Evolutionary conservation across 345 rosid species (phyloP), one percentile per base, ranked within the genome.

Genomic region (Acer negundo): DNA sequence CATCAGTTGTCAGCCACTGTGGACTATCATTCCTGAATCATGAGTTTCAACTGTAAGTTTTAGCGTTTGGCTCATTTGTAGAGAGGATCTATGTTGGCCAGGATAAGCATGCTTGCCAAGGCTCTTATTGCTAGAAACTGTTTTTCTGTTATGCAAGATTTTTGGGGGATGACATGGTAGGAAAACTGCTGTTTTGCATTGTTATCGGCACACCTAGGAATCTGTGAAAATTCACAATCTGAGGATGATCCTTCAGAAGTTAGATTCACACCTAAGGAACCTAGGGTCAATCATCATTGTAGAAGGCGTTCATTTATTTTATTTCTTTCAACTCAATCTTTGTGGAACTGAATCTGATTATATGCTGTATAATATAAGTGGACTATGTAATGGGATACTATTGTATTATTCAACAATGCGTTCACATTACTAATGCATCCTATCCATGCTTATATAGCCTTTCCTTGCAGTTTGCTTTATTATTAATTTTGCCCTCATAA

Each of bases 361-460:
- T 46, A 44, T 63, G 17, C 61, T 47, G 62, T 46, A 74, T 58
- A 63, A 62, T 74, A 28, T 26, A 26, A 62, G n/a, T 9, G n/a
- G 7, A 12, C 20, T 63, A 17, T 71, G 16, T 8, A 61, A 1
- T 40, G 2, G 35, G 76, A 23, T 22, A 3, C 15, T 61, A 62
- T 42, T 13, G 62, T 24, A 10, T 72, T 11, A 40, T 12, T 59
- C 35, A 24, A 61, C 35, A 4, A 13, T 28, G 74, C 44, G 4
- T 61, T 61, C 28, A 42, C 20, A 8, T 22, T 42, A 61, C 9
- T 38, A 22, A 16, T 40, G 16, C 58, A 38, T 8, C 24, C 24
- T 28, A 17, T 71, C 10, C 16, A 66, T 46, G 42, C 44, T 74
- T 68, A 42, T 44, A 28, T 73, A 62, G 26, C 26, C 4, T 1